A percentile compares a stretch with the other conserved stretches of the same genome.
Evolutionary conservation across 139 green algal species (phyloP).

Genomic region (Picochlorum sp.): DNA sequence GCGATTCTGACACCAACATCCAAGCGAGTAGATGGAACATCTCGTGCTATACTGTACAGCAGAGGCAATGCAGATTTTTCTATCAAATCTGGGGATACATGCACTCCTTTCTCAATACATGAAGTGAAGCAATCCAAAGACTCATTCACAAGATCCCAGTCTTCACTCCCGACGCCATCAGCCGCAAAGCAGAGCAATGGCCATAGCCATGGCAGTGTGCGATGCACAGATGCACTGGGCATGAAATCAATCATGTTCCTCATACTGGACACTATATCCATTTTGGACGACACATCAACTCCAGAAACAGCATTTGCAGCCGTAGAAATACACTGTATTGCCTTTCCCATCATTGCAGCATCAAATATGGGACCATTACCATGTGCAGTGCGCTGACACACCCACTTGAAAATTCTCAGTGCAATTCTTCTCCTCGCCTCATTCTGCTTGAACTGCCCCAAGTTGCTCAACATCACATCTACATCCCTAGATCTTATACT

Average conservation of each 20-base stretch:
- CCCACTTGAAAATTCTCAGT: background rate
- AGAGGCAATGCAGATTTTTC: conserved; percentile 27
- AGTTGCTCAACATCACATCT: too few species aligned
- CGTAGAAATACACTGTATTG: background rate
- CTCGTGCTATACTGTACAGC: conserved; percentile 24
- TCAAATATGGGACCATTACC: too few species aligned
- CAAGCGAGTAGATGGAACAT: conserved; percentile 6
- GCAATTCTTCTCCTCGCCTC: conserved; percentile 3
- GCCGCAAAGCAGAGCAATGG: conserved; percentile 60
- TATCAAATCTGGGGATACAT: conserved; percentile 20
- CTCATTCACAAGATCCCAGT: conserved; percentile 16
- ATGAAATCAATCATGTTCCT: conserved; percentile 19
- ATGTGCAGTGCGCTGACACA: background rate
- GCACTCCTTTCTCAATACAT: conserved; percentile 23
- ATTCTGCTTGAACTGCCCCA: background rate
- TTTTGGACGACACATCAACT: background rate
- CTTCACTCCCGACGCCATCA: conserved; percentile 37
- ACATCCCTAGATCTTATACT: background rate
- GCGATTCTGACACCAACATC: conserved; percentile 2
- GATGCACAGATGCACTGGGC: conserved; percentile 8
- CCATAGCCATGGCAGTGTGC: conserved; percentile 45
- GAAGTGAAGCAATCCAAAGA: conserved; percentile 31
- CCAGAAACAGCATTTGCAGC: background rate
- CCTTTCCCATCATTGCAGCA: background rate
- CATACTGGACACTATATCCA: conserved; percentile 16